These are phyloP conservation scores for Heterobasidion parviporum DNA, from an alignment of 1,284 basidiomycete genomes.

Conservation along the genomic window DNA sequence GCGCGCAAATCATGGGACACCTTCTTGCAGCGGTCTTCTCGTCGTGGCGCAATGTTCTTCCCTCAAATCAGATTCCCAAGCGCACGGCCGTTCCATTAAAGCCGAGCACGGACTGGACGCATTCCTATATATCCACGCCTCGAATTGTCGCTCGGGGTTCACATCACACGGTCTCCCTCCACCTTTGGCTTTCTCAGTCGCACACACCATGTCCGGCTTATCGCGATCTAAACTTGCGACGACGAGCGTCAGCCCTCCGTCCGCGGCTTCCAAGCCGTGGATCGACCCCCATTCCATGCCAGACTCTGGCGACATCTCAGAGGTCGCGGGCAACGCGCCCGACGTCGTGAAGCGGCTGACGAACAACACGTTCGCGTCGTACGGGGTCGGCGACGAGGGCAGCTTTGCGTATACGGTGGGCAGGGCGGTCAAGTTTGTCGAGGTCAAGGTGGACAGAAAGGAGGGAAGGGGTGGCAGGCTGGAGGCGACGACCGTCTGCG, in stretches of 20 bases:
- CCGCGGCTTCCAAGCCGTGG: constrained; percentile 27
- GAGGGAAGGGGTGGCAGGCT: constrained; percentile 26
- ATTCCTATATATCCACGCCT: too few species aligned
- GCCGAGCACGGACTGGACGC: too few species aligned
- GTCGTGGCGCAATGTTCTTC: too few species aligned
- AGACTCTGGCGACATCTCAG: constrained; percentile 37
- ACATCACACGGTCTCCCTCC: background rate
- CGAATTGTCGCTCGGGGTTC: background rate
- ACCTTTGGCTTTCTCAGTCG: background rate
- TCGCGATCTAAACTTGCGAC: background rate
- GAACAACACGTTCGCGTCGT: constrained; percentile 55
- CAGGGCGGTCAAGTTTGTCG: constrained; percentile 47
- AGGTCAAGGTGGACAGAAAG: constrained; percentile 40
- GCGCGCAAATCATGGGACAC: too few species aligned
- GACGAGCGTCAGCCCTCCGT: background rate
- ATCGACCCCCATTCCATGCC: constrained; percentile 54
- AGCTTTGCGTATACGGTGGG: constrained; percentile 55
- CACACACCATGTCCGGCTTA: background rate
- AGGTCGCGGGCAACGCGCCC: constrained; percentile 53
- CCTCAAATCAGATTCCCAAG: too few species aligned
- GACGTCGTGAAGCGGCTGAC: constrained; percentile 53
- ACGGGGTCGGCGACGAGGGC: constrained; percentile 53
- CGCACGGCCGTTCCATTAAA: too few species aligned
- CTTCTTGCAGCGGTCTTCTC: too few species aligned
- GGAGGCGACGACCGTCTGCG: constrained; percentile 52